These are phyloP conservation scores for Cytospora chrysosperma DNA, from an alignment of 2,329 filamentous ascomycete genomes.

Conservation along the genomic window DNA sequence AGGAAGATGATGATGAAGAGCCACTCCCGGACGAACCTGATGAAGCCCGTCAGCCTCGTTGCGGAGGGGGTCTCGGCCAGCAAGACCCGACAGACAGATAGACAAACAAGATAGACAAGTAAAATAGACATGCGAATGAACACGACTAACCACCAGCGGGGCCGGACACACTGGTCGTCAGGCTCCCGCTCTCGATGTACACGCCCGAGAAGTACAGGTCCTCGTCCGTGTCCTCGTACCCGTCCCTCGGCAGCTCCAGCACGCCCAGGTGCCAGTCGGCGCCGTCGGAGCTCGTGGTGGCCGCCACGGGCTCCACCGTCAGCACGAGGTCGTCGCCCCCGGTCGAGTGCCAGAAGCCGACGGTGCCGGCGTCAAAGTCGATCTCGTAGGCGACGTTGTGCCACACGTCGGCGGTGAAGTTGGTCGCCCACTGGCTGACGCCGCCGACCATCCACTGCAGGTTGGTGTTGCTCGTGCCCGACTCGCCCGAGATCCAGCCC, in stretches of 20 bases:
- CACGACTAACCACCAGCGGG: background rate
- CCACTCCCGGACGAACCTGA: conserved; percentile 13
- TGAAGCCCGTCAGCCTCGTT: background rate
- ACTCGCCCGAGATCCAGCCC: conserved; percentile 55
- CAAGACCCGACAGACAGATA: no score
- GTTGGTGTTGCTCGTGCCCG: conserved; percentile 47
- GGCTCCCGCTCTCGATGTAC: conserved; percentile 62
- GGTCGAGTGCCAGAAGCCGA: conserved; percentile 70
- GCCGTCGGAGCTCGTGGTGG: conserved; percentile 63
- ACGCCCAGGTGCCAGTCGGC: conserved; percentile 73
- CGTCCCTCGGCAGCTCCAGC: conserved; percentile 60
- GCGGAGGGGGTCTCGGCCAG: no score
- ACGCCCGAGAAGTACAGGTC: conserved; percentile 73
- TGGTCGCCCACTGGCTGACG: conserved; percentile 60
- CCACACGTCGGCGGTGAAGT: conserved; percentile 64
- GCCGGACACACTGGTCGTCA: conserved; percentile 21
- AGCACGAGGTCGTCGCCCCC: conserved; percentile 56
- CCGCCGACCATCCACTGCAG: conserved; percentile 65
- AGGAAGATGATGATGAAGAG: conserved; percentile 13
- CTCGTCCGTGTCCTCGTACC: conserved; percentile 54
- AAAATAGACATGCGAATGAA: background rate
- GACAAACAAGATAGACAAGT: no score
- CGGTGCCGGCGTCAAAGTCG: conserved; percentile 61
- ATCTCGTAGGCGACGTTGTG: conserved; percentile 51
- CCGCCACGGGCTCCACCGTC: conserved; percentile 56